A percentile compares a stretch with the other conserved stretches of the same genome.
Evolutionary conservation across 768 basidiomycete species (phyloP).

Genomic region (Mycena alexandri): DNA sequence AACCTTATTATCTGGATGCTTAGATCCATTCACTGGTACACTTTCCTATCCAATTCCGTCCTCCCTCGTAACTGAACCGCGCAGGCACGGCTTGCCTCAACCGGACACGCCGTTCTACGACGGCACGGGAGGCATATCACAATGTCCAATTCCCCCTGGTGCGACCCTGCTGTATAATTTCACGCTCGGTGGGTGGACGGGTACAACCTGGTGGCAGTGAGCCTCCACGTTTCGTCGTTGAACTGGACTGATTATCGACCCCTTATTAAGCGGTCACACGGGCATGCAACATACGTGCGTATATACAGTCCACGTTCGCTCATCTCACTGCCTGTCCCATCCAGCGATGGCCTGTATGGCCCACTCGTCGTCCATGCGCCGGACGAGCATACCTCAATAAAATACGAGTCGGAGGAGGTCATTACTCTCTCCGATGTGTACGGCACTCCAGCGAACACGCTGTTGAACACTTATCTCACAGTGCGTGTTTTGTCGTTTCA

Average conservation of each 20-base stretch:
- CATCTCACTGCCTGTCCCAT: too few relatives aligned
- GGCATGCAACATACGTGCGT: conserved; percentile 36
- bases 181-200: conserved; percentile 57
- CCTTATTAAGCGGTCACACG: conserved; percentile 13
- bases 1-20: background rate
- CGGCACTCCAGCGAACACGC: conserved; percentile 2
- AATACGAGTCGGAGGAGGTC: conserved; percentile 48
- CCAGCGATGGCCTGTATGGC: conserved; percentile 65
- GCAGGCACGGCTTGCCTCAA: conserved; percentile 49
- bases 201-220: conserved; percentile 66
- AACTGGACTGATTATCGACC: too few relatives aligned
- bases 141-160: conserved; percentile 68
- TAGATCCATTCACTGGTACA: conserved; percentile 48
- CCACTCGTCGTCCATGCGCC: conserved; percentile 61
- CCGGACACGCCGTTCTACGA: conserved; percentile 59
- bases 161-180: conserved; percentile 54
- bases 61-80: background rate
- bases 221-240: conserved; percentile 17
- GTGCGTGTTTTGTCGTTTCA: conserved; percentile 10
- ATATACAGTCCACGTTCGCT: too few relatives aligned
- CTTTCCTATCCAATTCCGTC: background rate
- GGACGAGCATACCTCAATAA: conserved; percentile 36
- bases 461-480: conserved; percentile 20
- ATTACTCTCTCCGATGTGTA: conserved; percentile 51
- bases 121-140: conserved; percentile 59